These are phyloP conservation scores for Themeda triandra DNA, from an alignment of 176 grass and related monocot genomes.

Conservation along the genomic window DNA sequence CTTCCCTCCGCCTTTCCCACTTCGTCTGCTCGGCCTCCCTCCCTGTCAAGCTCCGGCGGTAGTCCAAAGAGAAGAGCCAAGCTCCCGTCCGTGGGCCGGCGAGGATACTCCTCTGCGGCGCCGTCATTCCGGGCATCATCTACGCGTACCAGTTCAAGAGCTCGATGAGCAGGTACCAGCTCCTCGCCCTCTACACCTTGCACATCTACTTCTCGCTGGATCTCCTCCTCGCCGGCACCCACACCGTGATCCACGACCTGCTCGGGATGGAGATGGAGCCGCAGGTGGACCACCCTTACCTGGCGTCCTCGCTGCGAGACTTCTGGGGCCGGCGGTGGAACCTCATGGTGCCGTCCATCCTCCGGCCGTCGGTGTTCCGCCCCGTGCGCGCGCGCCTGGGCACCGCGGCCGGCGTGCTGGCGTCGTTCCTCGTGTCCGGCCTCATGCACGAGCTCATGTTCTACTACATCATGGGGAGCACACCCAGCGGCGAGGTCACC, in stretches of 20 bases:
- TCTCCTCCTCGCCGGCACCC: slow-evolving; percentile 26
- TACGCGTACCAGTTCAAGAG: slow-evolving; percentile 48
- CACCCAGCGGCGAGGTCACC: slow-evolving; percentile 45
- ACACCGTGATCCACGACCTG: not conserved
- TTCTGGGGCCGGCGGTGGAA: slow-evolving; percentile 76
- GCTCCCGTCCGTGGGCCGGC: not conserved
- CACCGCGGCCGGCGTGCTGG: slow-evolving; percentile 24
- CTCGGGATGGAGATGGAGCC: slow-evolving; percentile 69
- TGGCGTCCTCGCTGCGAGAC: slow-evolving; percentile 44
- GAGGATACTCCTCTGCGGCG: slow-evolving; percentile 8
- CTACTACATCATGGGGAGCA: slow-evolving; percentile 41
- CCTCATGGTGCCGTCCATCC: slow-evolving; percentile 58
- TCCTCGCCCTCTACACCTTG: slow-evolving; percentile 30
- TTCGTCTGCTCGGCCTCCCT: slow-evolving; percentile 51
- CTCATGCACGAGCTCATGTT: slow-evolving; percentile 78
- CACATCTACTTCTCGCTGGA: slow-evolving; percentile 61
- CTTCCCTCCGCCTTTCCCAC: slow-evolving; percentile 26
- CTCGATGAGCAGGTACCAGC: slow-evolving; percentile 29
- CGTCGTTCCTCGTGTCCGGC: slow-evolving; percentile 62
- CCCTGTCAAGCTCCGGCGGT: slow-evolving; percentile 41
- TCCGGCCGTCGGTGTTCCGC: slow-evolving; percentile 51
- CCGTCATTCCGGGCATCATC: slow-evolving; percentile 16
- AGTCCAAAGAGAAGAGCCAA: not conserved
- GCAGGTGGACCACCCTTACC: slow-evolving; percentile 52
- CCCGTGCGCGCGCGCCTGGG: slow-evolving; percentile 40